Evolutionary conservation across 2,329 filamentous ascomycete genomes (phyloP), one percentile per base, ranked within the genome.

Genomic region (Scedosporium boydii): DNA sequence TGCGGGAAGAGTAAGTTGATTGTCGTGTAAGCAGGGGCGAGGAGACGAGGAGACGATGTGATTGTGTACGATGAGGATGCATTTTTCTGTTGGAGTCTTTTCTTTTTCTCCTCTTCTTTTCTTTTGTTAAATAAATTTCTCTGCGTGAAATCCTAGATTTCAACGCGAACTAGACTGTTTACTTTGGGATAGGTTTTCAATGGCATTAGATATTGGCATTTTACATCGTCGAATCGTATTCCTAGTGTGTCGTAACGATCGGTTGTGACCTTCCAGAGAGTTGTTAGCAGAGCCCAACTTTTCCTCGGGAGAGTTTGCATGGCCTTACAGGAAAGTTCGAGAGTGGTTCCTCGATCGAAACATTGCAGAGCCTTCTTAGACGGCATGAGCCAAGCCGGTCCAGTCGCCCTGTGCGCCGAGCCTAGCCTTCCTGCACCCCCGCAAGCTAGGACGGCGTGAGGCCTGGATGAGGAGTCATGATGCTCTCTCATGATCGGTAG

Each of bases 1-100:
- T 79, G 77, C 67, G 72, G 72, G 16, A 81, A 81, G 74, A 77
- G 75, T 66, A 78, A 78, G 69, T 65, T 77, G 26, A 56, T 62
- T 18, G 18, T 46, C 14, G 34, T 59, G 14, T 62, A 59, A n/a
- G 10, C 41, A 59, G n/a, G 26, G 27, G 34, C 3, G 16, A 41
- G 55, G 29, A 18, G 55, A 57, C 21, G 55, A 58, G n/a, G 16
- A 3, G 55, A 16, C 27, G 12, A 27, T 21, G 12, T 23, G 23
- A 42, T 59, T 12, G 38, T 44, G 21, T 58, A 46, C 29, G 42
- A 46, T 53, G 23, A n/a, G 42, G 21, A 29, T 61, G 59, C 48
- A 55, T 34, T 56, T 44, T 42, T 34, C 51, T 14, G 16, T 48
- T 55, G 27, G 51, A 38, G 27, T 44, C 58, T 27, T 29, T 27